Evolutionary conservation across 805 yeast genomes (phyloP).

Genomic region (Lachancea nothofagi): DNA sequence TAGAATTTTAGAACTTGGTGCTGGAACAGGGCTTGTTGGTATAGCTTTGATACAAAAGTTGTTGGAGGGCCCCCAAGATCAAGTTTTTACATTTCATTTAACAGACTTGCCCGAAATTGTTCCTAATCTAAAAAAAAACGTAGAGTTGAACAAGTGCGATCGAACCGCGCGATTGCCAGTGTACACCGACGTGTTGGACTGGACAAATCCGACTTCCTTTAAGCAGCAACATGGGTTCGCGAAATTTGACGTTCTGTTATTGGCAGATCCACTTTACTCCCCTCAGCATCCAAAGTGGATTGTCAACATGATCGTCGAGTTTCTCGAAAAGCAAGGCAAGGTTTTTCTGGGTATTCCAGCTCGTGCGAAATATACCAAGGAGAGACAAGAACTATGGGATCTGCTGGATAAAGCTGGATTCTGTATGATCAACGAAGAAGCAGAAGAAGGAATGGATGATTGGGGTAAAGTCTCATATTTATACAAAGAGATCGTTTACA

Average conservation of each 20-base stretch:
- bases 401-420: constrained; percentile 37
- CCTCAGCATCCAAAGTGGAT: constrained; percentile 74
- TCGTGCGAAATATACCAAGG: constrained; percentile 58
- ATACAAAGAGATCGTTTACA: constrained; percentile 26
- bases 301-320: constrained; percentile 48
- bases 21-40: constrained; percentile 93
- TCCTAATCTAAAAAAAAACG: constrained; percentile 58
- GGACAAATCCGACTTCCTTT: constrained; percentile 58
- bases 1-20: constrained; percentile 69
- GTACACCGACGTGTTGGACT: constrained; percentile 57
- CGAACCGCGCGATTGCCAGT: constrained; percentile 14
- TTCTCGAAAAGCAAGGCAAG: constrained; percentile 39
- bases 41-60: constrained; percentile 47
- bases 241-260: constrained; percentile 53
- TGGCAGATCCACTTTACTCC: constrained; percentile 89
- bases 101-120: constrained; percentile 82
- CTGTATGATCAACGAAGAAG: constrained; percentile 33
- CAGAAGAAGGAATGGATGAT: constrained; percentile 74
- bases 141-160: constrained; percentile 43
- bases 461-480: constrained; percentile 68
- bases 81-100: constrained; percentile 41
- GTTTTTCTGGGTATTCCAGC: constrained; percentile 74
- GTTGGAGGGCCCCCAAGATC: constrained; percentile 31
- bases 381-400: constrained; percentile 56
- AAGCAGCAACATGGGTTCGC: constrained; percentile 25